Base-by-base conservation (phyloP, 495 filamentous ascomycete genomes). In the Cenococcum geophilum region DNA sequence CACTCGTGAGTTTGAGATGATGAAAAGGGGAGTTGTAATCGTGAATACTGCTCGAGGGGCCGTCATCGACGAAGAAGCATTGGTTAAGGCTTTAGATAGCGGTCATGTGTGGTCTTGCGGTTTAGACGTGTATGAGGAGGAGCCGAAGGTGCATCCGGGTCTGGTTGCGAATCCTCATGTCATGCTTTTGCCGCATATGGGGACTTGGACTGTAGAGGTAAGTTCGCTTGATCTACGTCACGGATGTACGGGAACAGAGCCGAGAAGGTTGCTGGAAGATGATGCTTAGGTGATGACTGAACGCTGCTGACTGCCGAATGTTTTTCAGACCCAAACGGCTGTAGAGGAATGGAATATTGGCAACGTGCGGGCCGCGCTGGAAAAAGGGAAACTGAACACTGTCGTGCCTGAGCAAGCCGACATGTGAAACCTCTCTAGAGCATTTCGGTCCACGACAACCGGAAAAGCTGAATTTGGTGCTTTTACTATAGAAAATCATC, bases 31-130 rank as follows among this genome's bases (percentile, higher is more conserved):
- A 36, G 79, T 87, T 43, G 82, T 88, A 32, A 82, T 91, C 23
- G 80, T 91, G 58, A 88, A 88, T 72, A 89, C 86, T 1, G 84
- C 85, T 16, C 81, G 84, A 21, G 85, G 85, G 14, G 83, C 82
- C 21, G 79, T 89, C 37, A 86, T 89, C 54, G 86, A 89, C 68
- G 86, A 89, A 65, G 80, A 72, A n/a, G 86, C 85, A 0, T 75
- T 89, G 21, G 86, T 87, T 10, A 72, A 80, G 34, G 83, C 86
- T 1, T 70, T 89, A 18, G 80, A 84, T 32, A 75, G 67, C 36
- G 85, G 84, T 14, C 82, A 85, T 59, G 82, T 89, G 18, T 76
- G 73, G 34, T 78, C 79, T 4, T 82, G 76, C 27, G 86, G 86
- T 12, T 72, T 89, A 18, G 86, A 89, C 67, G 86, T 89, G 10